Evolutionary conservation across 345 rosid genomes (phyloP), one percentile per base, ranked within the genome.

Genomic region (Brassica juncea): DNA sequence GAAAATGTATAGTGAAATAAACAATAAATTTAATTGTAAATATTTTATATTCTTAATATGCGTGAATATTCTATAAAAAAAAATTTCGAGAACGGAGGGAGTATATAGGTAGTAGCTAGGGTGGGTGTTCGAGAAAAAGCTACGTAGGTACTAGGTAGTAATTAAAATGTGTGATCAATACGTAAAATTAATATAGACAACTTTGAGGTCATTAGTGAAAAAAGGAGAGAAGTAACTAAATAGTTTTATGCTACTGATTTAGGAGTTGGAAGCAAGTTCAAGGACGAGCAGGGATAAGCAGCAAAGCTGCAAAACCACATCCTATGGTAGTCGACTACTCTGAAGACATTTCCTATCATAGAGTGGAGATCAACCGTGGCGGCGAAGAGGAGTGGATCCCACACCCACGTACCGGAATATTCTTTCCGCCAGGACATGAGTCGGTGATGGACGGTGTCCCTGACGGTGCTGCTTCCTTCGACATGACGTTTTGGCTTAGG

Each of bases 401-500:
- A 15, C 88, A 89, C 72, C 93, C 93, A 28, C 91, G 87, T 10
- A 84, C 85, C 3, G 96, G 92, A 58, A 91, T 89, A 70, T 91
- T 86, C 70, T 79, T 80, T 19, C 96, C 96, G 0, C 71, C 79
- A 64, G 92, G 60, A 54, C 88, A 87, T 2, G 93, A 91, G 64
- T 35, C 84, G 84, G 89, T 87, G 77, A 84, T 91, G 88, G 84
- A 86, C 0, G 93, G 81, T 34, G 88, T 91, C 2, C 91, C 93
- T 0, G 84, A 68, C 10, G 68, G 42, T 11, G 89, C 92, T 5
- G 93, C 93, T 15, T 81, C 85, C 16, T 81, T 89, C 10, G 47
- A 64, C 31, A 83, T 68, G 75, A 85, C 85, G 30, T 86, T 62
- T 42, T 89, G 93, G 93, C 66, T 87, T 4, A 78, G 93, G 80